phyloP scores from a whole-genome alignment of 2,329 filamentous ascomycete species.

The Cercospora sojina region DNA sequence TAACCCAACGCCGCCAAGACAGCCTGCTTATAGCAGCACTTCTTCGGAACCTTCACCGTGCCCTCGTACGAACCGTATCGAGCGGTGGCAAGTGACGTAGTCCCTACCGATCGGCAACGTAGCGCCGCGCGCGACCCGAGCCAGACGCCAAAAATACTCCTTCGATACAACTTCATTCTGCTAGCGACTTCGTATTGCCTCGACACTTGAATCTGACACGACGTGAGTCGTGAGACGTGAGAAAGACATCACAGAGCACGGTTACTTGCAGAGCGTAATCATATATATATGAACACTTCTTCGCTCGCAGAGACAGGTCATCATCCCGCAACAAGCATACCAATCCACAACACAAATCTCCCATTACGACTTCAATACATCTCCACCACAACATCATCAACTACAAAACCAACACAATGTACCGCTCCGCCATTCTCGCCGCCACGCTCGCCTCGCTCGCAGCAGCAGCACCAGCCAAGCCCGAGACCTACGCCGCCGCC shows the following conservation, averaged over 20 bases:
- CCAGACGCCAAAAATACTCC: slow-evolving; percentile 1
- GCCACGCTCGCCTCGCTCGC: slow-evolving; percentile 25
- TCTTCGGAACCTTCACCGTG: not conserved
- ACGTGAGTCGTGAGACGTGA: not conserved
- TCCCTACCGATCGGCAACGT: not conserved
- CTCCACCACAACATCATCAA: not conserved
- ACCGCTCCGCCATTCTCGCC: slow-evolving; percentile 24
- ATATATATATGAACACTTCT: not conserved
- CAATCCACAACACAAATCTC: not conserved
- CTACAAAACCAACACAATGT: slow-evolving; percentile 22
- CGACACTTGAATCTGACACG: not conserved
- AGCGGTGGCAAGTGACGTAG: not conserved
- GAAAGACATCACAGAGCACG: not conserved
- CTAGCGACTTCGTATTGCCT: slow-evolving; percentile 3
- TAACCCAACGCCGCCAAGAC: not conserved
- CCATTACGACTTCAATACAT: not conserved
- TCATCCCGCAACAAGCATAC: not conserved
- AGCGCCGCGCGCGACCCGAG: not conserved
- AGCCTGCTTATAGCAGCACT: not conserved
- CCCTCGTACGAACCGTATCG: not conserved
- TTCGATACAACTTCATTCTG: not conserved
- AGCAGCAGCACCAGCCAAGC: slow-evolving; percentile 16
- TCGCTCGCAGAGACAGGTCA: not conserved
- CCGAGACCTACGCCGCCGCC: not conserved
- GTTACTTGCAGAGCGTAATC: not conserved